Conservation (phyloP, 768 basidiomycete species). For the Tricholoma sp. region DNA sequence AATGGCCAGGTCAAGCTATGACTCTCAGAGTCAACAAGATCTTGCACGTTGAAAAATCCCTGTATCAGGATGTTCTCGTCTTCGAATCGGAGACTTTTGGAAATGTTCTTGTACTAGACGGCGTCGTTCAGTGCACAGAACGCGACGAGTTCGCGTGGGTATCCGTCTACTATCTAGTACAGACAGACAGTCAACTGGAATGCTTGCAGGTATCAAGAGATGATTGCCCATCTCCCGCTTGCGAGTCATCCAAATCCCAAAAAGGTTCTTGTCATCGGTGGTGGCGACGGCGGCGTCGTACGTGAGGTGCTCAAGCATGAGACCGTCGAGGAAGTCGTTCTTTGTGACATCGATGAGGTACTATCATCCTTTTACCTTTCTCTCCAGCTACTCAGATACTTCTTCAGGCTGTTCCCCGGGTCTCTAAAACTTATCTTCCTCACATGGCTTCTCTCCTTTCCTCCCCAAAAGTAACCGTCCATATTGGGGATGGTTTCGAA, state of each 20-base stretch:
- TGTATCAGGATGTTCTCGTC: constrained; percentile 96
- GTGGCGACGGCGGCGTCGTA: constrained; percentile 97
- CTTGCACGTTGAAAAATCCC: constrained; percentile 87
- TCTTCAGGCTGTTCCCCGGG: constrained; percentile 82
- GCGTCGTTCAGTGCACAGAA: constrained; percentile 95
- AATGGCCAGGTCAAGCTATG: constrained; percentile 99
- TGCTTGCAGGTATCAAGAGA: constrained; percentile 88
- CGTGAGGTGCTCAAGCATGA: constrained; percentile 95
- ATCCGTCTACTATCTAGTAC: background rate
- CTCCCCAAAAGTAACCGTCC: constrained; percentile 76
- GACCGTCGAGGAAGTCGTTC: constrained; percentile 84
- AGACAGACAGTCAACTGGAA: background rate
- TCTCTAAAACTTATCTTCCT: constrained; percentile 89
- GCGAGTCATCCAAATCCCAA: constrained; percentile 95
- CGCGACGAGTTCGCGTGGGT: constrained; percentile 97
- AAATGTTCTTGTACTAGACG: constrained; percentile 95
- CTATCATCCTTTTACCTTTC: background rate
- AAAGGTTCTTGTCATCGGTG: constrained; percentile 95
- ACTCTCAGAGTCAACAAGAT: constrained; percentile 94
- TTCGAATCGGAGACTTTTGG: constrained; percentile 95
- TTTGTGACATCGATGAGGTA: constrained; percentile 98
- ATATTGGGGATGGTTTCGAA: constrained; percentile 95
- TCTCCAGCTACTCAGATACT: background rate
- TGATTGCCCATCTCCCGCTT: constrained; percentile 97
- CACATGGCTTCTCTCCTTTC: constrained; percentile 86